Conservation (phyloP, 805 yeast species). For the Cyberlindnera amylophila region DNA sequence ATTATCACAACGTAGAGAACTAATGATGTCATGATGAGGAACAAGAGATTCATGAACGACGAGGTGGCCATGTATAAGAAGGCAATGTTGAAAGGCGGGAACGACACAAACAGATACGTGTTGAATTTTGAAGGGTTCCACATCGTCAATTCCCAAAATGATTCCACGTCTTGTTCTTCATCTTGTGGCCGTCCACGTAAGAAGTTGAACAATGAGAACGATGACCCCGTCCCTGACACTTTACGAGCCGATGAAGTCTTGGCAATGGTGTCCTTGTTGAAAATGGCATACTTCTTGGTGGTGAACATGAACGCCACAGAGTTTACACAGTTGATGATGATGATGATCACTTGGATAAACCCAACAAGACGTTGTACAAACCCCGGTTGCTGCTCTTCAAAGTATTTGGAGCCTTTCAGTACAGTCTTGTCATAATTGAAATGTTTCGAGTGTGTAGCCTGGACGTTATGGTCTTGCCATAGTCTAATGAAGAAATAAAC, state of each 20-base stretch:
- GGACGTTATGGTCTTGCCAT: conserved; percentile 22
- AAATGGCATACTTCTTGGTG: conserved; percentile 25
- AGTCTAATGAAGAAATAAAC: conserved; percentile 24
- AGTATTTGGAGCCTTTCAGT: conserved; percentile 22
- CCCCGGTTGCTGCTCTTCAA: conserved; percentile 7
- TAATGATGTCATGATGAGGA: conserved; percentile 35
- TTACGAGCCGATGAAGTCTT: conserved; percentile 20
- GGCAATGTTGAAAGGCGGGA: conserved; percentile 54
- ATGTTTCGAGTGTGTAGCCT: conserved; percentile 2
- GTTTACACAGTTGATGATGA: conserved; percentile 21
- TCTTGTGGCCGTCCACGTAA: conserved; percentile 1
- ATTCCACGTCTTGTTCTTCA: conserved; percentile 20
- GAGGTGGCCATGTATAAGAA: conserved; percentile 38
- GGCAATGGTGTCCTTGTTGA: conserved; percentile 21
- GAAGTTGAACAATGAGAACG: conserved; percentile 1
- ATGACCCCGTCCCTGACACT: conserved; percentile 10
- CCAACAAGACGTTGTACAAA: conserved; percentile 6
- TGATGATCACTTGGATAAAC: conserved; percentile 12
- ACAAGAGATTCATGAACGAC: conserved; percentile 34
- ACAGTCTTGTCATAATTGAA: conserved; percentile 13
- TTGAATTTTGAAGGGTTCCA: conserved; percentile 68
- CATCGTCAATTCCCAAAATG: conserved; percentile 52
- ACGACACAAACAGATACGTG: conserved; percentile 45
- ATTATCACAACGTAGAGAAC: conserved; percentile 37
- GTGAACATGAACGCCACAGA: conserved; percentile 21